Conservation (phyloP, 257 asterid genomes). For the Solanum virginianum region DNA sequence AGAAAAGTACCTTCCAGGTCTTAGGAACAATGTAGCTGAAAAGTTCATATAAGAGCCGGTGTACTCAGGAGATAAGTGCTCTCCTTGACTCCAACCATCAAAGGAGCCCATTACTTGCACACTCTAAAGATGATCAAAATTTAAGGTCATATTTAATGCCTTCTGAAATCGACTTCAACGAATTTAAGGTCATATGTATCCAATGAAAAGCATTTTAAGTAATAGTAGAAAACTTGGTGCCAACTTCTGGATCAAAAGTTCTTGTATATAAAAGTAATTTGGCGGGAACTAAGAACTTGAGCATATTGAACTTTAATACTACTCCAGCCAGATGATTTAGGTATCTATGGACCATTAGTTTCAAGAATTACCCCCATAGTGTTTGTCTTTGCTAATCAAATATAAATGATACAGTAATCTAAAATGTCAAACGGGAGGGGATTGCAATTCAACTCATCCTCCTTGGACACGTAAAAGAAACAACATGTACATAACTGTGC, state of each 20-base stretch:
- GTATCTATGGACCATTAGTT: background rate
- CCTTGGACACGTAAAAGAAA: background rate
- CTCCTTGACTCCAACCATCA: constrained; percentile 88
- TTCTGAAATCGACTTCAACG: background rate
- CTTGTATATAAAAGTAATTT: background rate
- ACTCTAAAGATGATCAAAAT: constrained; percentile 28
- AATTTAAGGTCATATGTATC: background rate
- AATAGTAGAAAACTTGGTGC: background rate
- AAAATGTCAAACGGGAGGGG: background rate
- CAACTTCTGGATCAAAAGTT: background rate
- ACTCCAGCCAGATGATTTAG: background rate
- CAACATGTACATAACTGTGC: background rate
- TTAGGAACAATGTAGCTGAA: constrained; percentile 67
- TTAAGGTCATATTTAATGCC: background rate
- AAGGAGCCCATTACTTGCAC: constrained; percentile 96
- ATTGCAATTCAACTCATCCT: background rate
- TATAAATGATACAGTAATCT: background rate
- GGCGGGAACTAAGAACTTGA: background rate
- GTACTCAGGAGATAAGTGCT: constrained; percentile 70
- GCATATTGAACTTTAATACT: background rate
- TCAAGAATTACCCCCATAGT: background rate
- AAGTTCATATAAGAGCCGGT: constrained; percentile 53
- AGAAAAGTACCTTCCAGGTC: constrained; percentile 73
- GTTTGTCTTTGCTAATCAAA: background rate
- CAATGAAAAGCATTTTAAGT: background rate